phyloP scores from a whole-genome alignment of 108 stramenopile species.

The Cyclostephanos invisitatus region DNA sequence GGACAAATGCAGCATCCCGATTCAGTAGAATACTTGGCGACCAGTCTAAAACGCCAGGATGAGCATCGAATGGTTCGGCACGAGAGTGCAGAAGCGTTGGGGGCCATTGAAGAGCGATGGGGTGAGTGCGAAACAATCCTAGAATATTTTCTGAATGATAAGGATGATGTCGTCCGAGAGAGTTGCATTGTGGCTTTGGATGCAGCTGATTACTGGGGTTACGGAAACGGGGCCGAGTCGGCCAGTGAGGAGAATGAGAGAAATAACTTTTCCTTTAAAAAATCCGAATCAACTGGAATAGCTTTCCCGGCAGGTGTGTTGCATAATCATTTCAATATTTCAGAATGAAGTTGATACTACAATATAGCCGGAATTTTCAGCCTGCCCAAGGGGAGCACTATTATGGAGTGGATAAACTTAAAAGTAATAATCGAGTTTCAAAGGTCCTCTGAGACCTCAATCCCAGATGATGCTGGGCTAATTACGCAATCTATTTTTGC shows the following conservation, averaged over 20 bases:
- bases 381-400: background rate
- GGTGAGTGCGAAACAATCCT: slow-evolving; percentile 76
- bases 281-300: slow-evolving; percentile 40
- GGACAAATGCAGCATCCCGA: slow-evolving; percentile 95
- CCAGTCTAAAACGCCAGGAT: slow-evolving; percentile 58
- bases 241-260: background rate
- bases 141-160: slow-evolving; percentile 74
- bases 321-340: slow-evolving; percentile 48
- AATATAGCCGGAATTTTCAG: background rate
- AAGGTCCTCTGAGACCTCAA: background rate
- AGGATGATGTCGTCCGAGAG: slow-evolving; percentile 80
- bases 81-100: slow-evolving; percentile 98
- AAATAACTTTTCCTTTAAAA: slow-evolving; percentile 39
- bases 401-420: background rate
- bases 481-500: background rate
- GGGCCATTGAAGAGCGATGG: slow-evolving; percentile 92
- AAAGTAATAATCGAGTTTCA: background rate
- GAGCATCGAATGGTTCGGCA: slow-evolving; percentile 98
- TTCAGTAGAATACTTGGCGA: slow-evolving; percentile 76
- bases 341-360: slow-evolving; percentile 2
- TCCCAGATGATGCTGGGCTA: slow-evolving; percentile 1
- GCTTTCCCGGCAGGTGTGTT: slow-evolving; percentile 24
- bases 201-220: slow-evolving; percentile 96
- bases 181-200: slow-evolving; percentile 95
- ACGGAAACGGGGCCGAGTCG: slow-evolving; percentile 18